A percentile compares a stretch with the other conserved stretches of the same genome.
These are phyloP conservation scores for Panicum virgatum DNA, from an alignment of 202 grass and related monocot genomes.

Conservation along the genomic window DNA sequence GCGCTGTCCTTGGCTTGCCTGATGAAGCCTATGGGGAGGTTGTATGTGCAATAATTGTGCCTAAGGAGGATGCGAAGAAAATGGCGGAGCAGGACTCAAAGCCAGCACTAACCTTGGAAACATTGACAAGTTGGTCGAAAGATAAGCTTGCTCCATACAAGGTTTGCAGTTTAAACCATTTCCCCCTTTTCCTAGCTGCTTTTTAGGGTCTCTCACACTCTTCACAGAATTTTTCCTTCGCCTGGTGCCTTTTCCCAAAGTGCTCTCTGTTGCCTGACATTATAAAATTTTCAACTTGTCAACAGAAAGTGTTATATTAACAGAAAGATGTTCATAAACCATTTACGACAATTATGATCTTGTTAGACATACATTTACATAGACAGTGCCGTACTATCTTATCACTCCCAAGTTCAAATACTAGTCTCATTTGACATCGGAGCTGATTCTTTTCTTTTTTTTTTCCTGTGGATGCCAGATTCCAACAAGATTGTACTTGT, in stretches of 20 bases:
- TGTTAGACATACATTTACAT: slow-evolving; percentile 15
- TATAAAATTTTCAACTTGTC: neutral
- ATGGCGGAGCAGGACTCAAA: slow-evolving; percentile 51
- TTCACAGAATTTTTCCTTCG: neutral
- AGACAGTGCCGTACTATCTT: neutral
- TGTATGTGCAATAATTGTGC: slow-evolving; percentile 82
- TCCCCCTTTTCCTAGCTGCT: neutral
- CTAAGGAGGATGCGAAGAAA: slow-evolving; percentile 60
- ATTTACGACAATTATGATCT: neutral
- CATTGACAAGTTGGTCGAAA: slow-evolving; percentile 75
- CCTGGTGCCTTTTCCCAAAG: neutral
- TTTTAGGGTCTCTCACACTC: neutral
- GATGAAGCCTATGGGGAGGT: slow-evolving; percentile 90
- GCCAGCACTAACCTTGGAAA: slow-evolving; percentile 72
- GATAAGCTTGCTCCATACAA: slow-evolving; percentile 97
- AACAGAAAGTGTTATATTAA: neutral
- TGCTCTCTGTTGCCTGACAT: neutral
- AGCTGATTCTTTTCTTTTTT: slow-evolving; percentile 14
- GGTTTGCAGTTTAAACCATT: slow-evolving; percentile 51
- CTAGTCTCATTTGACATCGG: neutral
- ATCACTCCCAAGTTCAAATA: neutral
- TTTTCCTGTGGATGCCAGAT: slow-evolving; percentile 56
- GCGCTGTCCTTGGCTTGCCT: slow-evolving; percentile 76
- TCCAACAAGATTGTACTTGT: slow-evolving; percentile 81
- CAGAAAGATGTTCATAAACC: neutral